Evolutionary conservation across 805 yeast species (phyloP).

Genomic region (Wickerhamiella occidentalis): DNA sequence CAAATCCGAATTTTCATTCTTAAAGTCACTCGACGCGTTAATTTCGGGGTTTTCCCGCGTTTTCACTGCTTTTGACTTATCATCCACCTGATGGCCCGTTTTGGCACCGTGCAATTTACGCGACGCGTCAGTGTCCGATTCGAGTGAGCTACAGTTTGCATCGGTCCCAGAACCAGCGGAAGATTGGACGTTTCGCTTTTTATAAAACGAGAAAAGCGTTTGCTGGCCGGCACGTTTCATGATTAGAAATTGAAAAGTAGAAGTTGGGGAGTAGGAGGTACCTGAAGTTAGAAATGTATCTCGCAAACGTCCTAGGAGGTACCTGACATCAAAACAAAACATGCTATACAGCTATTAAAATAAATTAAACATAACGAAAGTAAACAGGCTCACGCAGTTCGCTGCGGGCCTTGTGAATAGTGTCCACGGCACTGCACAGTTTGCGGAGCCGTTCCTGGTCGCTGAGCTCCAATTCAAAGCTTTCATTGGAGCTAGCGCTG

Average conservation of each 20-base stretch:
- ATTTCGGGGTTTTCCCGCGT: too few relatives aligned
- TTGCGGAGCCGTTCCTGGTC: conserved; percentile 10
- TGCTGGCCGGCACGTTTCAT: conserved; percentile 13
- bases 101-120: not conserved
- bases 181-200: conserved; percentile 26
- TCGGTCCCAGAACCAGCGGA: not conserved
- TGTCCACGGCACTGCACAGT: conserved; percentile 19
- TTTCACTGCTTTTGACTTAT: not conserved
- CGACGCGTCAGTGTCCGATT: not conserved
- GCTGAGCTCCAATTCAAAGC: conserved; percentile 5
- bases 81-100: not conserved
- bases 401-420: conserved; percentile 18
- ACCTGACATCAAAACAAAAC: not conserved
- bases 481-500: conserved; percentile 8
- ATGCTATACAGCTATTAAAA: not conserved
- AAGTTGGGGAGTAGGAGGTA: too few relatives aligned
- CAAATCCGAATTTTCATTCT: not conserved
- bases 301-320: not conserved
- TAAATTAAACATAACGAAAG: conserved; percentile 17
- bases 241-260: not conserved
- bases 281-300: not conserved
- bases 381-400: conserved; percentile 21
- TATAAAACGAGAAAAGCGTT: conserved; percentile 13
- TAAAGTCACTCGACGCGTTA: conserved; percentile 6
- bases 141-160: not conserved